Evolutionary conservation across 1,284 basidiomycete species (phyloP).

Genomic region (Ustilago lituana): DNA sequence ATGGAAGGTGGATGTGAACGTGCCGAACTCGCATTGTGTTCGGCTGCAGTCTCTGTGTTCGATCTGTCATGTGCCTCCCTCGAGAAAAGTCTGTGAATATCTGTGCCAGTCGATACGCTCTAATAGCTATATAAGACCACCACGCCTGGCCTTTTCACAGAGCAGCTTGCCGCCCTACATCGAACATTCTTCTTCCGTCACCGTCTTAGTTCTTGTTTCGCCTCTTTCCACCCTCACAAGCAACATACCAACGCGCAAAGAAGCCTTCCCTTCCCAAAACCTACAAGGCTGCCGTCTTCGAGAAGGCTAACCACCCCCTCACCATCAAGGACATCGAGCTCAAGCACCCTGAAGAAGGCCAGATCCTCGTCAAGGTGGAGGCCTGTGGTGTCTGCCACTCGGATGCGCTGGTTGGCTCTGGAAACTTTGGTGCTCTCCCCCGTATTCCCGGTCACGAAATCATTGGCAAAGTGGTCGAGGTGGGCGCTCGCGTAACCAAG

Average conservation of each 20-base stretch:
- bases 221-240: neutral
- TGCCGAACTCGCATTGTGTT: no score
- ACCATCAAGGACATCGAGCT: conserved; percentile 92
- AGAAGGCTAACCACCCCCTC: conserved; percentile 88
- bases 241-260: neutral
- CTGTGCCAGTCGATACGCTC: no score
- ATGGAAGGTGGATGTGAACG: no score
- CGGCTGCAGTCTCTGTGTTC: no score
- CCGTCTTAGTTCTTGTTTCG: no score
- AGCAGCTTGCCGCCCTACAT: no score
- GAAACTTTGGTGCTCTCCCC: conserved; percentile 44
- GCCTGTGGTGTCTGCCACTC: conserved; percentile 97
- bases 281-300: conserved; percentile 82
- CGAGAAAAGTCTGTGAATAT: no score
- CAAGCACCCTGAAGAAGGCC: conserved; percentile 84
- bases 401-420: conserved; percentile 35
- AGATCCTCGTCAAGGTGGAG: conserved; percentile 91
- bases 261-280: conserved; percentile 51
- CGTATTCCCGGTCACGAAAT: conserved; percentile 60
- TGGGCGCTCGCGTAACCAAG: conserved; percentile 50
- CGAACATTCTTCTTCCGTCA: no score
- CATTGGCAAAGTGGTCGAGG: conserved; percentile 59
- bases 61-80: no score
- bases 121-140: no score
- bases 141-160: no score